Evolutionary conservation across 495 filamentous ascomycete genomes (phyloP).

Genomic region (Margaritispora aquatica): DNA sequence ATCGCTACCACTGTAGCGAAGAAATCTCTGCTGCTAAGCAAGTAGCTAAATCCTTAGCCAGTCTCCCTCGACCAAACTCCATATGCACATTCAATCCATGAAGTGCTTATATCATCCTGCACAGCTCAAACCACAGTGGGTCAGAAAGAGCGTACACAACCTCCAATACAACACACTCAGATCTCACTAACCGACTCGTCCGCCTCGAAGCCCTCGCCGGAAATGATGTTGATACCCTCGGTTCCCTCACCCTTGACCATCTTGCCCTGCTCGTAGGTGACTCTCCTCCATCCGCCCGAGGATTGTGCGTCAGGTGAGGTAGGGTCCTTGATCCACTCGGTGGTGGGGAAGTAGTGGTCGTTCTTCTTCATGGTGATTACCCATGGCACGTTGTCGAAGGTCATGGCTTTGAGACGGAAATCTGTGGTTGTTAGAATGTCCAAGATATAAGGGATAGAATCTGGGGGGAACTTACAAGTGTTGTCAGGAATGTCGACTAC

Average conservation of each 20-base stretch:
- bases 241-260: conserved; percentile 40
- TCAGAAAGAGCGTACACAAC: too few species aligned
- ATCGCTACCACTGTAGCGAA: too few species aligned
- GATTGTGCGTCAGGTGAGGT: conserved; percentile 21
- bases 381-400: conserved; percentile 97
- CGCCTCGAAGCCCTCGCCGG: conserved; percentile 19
- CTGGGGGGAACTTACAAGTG: conserved; percentile 53
- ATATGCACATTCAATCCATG: too few species aligned
- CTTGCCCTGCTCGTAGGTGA: conserved; percentile 61
- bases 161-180: neutral
- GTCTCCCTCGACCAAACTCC: too few species aligned
- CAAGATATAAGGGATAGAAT: neutral
- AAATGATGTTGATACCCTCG: conserved; percentile 21
- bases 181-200: conserved; percentile 14
- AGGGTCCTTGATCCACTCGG: conserved; percentile 74
- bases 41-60: too few species aligned
- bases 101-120: too few species aligned
- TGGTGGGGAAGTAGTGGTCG: conserved; percentile 95
- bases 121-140: too few species aligned
- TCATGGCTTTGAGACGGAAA: conserved; percentile 89
- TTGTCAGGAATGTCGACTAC: conserved; percentile 88
- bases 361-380: conserved; percentile 99
- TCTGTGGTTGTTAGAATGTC: conserved; percentile 37
- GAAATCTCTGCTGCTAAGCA: too few species aligned
- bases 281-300: conserved; percentile 60